Evolutionary conservation across 768 basidiomycete species (phyloP).

Genomic region (Coprinopsis strossmayeri): DNA sequence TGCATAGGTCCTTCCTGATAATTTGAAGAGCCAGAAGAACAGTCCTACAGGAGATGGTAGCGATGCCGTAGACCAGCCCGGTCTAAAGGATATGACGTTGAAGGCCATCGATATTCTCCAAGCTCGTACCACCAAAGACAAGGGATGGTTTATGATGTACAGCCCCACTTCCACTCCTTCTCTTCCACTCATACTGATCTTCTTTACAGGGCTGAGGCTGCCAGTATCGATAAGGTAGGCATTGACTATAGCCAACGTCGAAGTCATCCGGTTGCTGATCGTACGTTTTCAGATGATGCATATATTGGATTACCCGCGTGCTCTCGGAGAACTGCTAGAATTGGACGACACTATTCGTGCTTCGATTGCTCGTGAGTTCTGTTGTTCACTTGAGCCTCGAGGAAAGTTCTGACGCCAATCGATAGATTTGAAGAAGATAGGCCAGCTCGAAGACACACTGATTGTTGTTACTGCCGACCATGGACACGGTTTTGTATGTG

Average conservation of each 20-base stretch:
- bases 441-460: slow-evolving; percentile 34
- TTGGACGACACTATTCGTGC: slow-evolving; percentile 39
- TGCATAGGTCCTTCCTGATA: slow-evolving; percentile 27
- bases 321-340: slow-evolving; percentile 38
- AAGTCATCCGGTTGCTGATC: no score
- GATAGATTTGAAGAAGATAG: slow-evolving; percentile 35
- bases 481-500: slow-evolving; percentile 37
- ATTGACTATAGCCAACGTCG: no score
- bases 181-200: not conserved
- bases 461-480: slow-evolving; percentile 42
- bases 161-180: not conserved
- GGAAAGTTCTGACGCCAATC: not conserved
- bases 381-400: not conserved
- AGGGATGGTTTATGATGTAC: slow-evolving; percentile 41
- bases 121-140: slow-evolving; percentile 26
- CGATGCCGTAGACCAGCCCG: slow-evolving; percentile 37
- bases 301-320: slow-evolving; percentile 39
- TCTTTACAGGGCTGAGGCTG: slow-evolving; percentile 30
- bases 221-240: slow-evolving; percentile 36
- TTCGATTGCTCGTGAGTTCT: slow-evolving; percentile 30
- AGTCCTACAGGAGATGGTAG: slow-evolving; percentile 35
- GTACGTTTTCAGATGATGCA: slow-evolving; percentile 35
- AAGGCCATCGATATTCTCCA: slow-evolving; percentile 41
- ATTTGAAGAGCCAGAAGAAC: slow-evolving; percentile 29
- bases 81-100: slow-evolving; percentile 42